phyloP scores from a whole-genome alignment of 768 basidiomycete species.

The Kwoniella mangroviensis region DNA sequence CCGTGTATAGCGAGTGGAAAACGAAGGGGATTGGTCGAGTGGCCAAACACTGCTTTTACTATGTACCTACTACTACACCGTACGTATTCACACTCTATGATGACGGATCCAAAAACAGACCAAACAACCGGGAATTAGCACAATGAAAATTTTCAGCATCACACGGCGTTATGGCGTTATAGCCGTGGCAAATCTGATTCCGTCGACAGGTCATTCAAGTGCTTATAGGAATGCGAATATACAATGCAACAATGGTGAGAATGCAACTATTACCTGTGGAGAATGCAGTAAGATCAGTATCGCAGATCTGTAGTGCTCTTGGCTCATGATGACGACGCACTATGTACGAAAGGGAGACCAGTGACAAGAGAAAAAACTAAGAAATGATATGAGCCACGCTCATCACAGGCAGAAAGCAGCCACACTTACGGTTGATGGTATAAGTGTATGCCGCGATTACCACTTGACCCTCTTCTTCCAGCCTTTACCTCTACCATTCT shows the following conservation, averaged over 20 bases:
- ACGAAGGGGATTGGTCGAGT: neutral
- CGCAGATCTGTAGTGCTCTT: neutral
- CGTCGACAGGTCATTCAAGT: too few species aligned
- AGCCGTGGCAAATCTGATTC: neutral
- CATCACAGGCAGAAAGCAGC: neutral
- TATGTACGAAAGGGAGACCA: conserved; percentile 18
- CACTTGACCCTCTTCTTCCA: conserved; percentile 57
- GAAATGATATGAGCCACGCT: neutral
- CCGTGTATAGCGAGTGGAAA: neutral
- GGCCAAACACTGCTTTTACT: neutral
- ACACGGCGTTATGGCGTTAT: conserved; percentile 14
- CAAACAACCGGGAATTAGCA: neutral
- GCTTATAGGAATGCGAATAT: neutral
- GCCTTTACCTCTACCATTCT: conserved; percentile 55
- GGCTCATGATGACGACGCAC: conserved; percentile 1
- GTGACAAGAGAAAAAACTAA: neutral
- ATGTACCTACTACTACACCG: neutral
- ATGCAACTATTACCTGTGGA: conserved; percentile 17
- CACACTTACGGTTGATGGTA: neutral
- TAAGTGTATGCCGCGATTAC: conserved; percentile 20
- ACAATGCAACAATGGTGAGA: conserved; percentile 7
- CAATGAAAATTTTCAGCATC: conserved; percentile 19
- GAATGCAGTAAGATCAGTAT: conserved; percentile 4
- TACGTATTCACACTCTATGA: neutral
- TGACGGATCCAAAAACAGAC: neutral